Evolutionary conservation across 495 filamentous ascomycete genomes (phyloP).

Genomic region (Choiromyces venosus): DNA sequence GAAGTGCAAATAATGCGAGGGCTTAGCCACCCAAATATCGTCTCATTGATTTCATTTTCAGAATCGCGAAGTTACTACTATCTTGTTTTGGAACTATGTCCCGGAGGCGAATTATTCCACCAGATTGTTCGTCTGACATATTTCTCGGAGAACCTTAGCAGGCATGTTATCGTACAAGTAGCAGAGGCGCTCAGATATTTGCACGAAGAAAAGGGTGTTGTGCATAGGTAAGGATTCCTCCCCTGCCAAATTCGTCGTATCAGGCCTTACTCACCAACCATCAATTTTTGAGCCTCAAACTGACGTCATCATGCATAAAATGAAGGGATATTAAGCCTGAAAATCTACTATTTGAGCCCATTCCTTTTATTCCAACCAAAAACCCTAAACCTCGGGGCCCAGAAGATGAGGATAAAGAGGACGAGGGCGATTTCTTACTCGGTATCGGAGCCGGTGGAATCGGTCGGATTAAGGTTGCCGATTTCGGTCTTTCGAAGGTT

Average conservation of each 20-base stretch:
- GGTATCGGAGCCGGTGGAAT: conserved; percentile 89
- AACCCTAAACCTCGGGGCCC: conserved; percentile 68
- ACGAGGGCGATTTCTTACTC: conserved; percentile 87
- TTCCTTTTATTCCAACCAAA: conserved; percentile 71
- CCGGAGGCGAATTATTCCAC: conserved; percentile 94
- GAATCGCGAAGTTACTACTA: conserved; percentile 95
- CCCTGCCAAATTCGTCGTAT: conserved; percentile 27
- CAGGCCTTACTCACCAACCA: background rate
- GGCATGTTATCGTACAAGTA: conserved; percentile 91
- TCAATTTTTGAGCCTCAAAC: conserved; percentile 27
- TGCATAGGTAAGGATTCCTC: conserved; percentile 73
- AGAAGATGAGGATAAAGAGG: conserved; percentile 94
- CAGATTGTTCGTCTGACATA: conserved; percentile 98
- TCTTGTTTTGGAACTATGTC: conserved; percentile 90
- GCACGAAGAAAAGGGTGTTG: conserved; percentile 89
- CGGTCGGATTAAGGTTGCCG: conserved; percentile 91
- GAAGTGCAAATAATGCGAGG: conserved; percentile 98
- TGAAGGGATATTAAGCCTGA: conserved; percentile 95
- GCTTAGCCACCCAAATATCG: conserved; percentile 90
- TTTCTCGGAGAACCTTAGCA: conserved; percentile 90
- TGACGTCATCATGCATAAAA: conserved; percentile 9
- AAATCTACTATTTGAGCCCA: conserved; percentile 88
- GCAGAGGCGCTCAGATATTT: conserved; percentile 89
- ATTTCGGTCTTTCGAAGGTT: conserved; percentile 95
- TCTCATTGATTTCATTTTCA: conserved; percentile 86